Evolutionary conservation across 2,329 filamentous ascomycete genomes (phyloP).

Genomic region (Macroventuria anomochaeta): DNA sequence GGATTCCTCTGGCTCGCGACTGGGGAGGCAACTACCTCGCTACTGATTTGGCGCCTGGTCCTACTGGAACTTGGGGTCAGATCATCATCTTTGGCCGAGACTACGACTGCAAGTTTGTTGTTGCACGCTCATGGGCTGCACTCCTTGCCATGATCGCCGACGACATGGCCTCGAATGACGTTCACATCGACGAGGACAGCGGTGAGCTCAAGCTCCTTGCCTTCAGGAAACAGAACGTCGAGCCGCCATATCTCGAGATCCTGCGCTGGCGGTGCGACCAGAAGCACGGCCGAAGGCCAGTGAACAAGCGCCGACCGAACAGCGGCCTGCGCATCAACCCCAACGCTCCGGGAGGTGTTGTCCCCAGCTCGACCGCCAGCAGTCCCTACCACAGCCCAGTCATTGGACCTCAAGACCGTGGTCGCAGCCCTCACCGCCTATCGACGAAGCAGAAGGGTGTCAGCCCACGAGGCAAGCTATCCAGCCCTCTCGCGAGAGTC

Average conservation of each 20-base stretch:
- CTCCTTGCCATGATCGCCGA: conserved; percentile 89
- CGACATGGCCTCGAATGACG: conserved; percentile 89
- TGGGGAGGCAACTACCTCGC: conserved; percentile 99
- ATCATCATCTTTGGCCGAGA: conserved; percentile 96
- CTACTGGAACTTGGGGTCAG: conserved; percentile 91
- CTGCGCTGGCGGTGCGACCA: conserved; percentile 94
- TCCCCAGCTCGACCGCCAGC: conserved; percentile 57
- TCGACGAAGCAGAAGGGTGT: conserved; percentile 64
- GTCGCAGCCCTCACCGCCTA: conserved; percentile 74
- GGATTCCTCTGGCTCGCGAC: conserved; percentile 95
- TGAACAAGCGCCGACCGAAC: conserved; percentile 53
- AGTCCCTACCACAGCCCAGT: conserved; percentile 70
- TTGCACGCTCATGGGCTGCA: conserved; percentile 88
- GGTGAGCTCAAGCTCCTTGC: conserved; percentile 90
- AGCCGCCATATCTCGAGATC: conserved; percentile 93
- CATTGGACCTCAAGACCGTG: conserved; percentile 64
- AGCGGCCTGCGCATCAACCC: conserved; percentile 62
- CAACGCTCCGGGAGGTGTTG: conserved; percentile 53
- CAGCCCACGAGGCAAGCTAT: conserved; percentile 70
- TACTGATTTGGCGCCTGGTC: conserved; percentile 88
- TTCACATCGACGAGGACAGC: conserved; percentile 89
- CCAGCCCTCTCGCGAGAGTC: conserved; percentile 75
- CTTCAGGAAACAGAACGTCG: conserved; percentile 80
- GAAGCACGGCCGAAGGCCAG: conserved; percentile 74
- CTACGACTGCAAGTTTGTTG: conserved; percentile 97